Evolutionary conservation across 2,329 filamentous ascomycete species (phyloP).

Genomic region (Elsinoe perseae): DNA sequence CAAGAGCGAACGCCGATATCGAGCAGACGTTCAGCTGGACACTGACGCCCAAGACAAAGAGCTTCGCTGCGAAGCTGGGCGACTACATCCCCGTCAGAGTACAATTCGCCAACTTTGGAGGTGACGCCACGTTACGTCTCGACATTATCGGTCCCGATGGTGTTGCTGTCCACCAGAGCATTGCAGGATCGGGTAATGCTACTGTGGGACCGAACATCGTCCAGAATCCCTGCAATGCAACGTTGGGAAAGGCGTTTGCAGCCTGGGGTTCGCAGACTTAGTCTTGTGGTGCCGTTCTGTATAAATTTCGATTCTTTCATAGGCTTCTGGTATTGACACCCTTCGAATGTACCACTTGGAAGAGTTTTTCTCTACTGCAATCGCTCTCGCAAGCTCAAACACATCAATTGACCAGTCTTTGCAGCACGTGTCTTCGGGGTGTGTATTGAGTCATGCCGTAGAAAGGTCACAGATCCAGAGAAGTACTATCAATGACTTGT

Average conservation of each 20-base stretch:
- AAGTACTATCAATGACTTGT: too few relatives aligned
- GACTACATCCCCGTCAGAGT: constrained; percentile 14
- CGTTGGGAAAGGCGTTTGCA: constrained; percentile 8
- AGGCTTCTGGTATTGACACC: too few relatives aligned
- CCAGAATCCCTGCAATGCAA: constrained; percentile 12
- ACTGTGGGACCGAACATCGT: constrained; percentile 11
- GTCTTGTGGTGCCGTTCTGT: too few relatives aligned
- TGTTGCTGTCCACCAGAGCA: not conserved
- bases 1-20: constrained; percentile 20
- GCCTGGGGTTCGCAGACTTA: constrained; percentile 15
- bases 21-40: constrained; percentile 8
- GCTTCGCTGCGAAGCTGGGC: constrained; percentile 10
- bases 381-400: too few relatives aligned
- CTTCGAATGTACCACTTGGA: too few relatives aligned
- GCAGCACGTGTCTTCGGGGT: too few relatives aligned
- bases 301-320: too few relatives aligned
- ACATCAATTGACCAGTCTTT: too few relatives aligned
- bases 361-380: too few relatives aligned
- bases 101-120: constrained; percentile 13
- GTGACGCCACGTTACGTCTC: constrained; percentile 4
- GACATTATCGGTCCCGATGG: constrained; percentile 15
- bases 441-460: too few relatives aligned
- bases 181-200: not conserved
- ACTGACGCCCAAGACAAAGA: constrained; percentile 6
- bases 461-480: too few relatives aligned